Base-by-base conservation (phyloP, 75 land plant species). In the Isoetes taiwanensis region DNA sequence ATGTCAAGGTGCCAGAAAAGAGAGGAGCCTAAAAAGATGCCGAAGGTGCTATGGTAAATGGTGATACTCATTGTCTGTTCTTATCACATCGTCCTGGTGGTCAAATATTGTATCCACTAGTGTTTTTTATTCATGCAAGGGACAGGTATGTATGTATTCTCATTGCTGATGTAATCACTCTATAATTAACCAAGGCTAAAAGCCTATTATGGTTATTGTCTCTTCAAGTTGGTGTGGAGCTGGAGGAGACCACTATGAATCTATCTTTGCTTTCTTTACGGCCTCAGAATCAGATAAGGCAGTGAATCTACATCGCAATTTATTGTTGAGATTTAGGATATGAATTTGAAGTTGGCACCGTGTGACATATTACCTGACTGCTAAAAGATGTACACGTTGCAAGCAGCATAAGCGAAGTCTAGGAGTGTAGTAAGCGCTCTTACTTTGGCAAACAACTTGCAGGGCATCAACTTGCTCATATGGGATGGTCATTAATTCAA, bases 1-100 rank as follows among this genome's bases (percentile, higher is more conserved):
- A n/a, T n/a, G n/a, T n/a, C n/a, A n/a, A n/a, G n/a, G n/a, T n/a
- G n/a, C n/a, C n/a, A n/a, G n/a, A n/a, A n/a, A n/a, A n/a, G n/a
- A n/a, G n/a, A n/a, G n/a, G n/a, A n/a, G n/a, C n/a, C n/a, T n/a
- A 87, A 73, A 79, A 79, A 32, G 89, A 87, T 70, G 94, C 89
- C 41, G 67, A 63, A 5, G 94, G 84, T 72, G 89, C 77, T 31
- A 87, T 80, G 84, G 84, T 80, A 37, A 89, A 81, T 33, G 83
- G 80, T 39, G 77, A 80, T 16, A 83, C 16, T 6, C 21, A 80
- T 53, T 84, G 88, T 64, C 69, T 87, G 2, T 87, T 87, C 61
- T 87, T 87, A 8, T 87, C 94, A 5, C 94, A 87, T 65, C 72
- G 71, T n/a, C 94, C 94, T 0, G 62, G 90, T 16, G 67, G 75